Evolutionary conservation across 2,329 filamentous ascomycete genomes (phyloP), one percentile per base, ranked within the genome.

Genomic region (Aspergillus ibericus): DNA sequence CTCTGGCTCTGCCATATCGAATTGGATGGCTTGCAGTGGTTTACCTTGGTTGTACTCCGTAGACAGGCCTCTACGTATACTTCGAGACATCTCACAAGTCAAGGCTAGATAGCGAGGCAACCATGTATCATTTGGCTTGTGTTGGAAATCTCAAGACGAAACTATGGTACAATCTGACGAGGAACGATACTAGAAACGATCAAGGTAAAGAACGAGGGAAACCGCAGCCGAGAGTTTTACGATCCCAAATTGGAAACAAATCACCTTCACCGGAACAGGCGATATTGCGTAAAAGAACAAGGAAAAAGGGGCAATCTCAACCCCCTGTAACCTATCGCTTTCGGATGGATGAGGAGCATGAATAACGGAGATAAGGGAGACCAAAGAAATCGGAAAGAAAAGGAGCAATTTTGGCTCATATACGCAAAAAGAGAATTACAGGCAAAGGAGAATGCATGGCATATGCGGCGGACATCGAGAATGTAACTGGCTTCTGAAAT

Each of bases 101-200:
- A 29, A 5, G 27, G 27, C 29, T 32, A 32, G 10, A 32, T 3
- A 32, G 29, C 7, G 29, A 32, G 29, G 8, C 29, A 47, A 10
- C 50, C 38, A 42, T 53, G n/a, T 40, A 25, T 53, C 35, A 48
- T 38, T 56, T 38, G 22, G 18, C 58, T 22, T 49, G 49, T 16
- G 29, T 44, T 18, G 40, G 49, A 13, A 29, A 40, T 27, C 32
- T 34, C 32, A 47, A 46, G 29, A 29, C 25, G 40, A 51, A 58
- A 55, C 44, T 60, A 60, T 60, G 25, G 54, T 60, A 60, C 58
- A 60, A 47, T 55, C n/a, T 46, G 53, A 38, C 10, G 42, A 36
- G 20, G 54, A 51, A 36, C 59, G 53, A 54, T 56, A 57, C 49
- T 52, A 54, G 53, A 25, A 44, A 42, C 42, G 22, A 51, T 38